Evolutionary conservation across 495 filamentous ascomycete species (phyloP).

Genomic region (Tetracladium marchalianum): DNA sequence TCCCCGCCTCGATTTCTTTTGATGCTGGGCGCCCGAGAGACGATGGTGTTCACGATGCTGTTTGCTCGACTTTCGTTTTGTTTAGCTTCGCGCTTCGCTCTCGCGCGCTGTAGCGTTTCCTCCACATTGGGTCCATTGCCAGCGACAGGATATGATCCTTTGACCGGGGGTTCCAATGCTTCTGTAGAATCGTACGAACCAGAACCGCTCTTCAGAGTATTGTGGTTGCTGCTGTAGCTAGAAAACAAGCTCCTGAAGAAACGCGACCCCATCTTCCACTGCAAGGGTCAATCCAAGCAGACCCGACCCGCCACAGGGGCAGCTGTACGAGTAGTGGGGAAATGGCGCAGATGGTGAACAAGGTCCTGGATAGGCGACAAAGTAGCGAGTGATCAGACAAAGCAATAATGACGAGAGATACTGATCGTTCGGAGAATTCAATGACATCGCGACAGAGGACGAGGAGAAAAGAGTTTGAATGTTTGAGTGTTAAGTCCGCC

Average conservation of each 20-base stretch:
- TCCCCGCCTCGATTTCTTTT: conserved; percentile 4
- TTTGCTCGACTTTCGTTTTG: background rate
- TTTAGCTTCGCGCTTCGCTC: conserved; percentile 1
- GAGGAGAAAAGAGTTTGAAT: too few species aligned
- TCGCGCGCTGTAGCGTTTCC: conserved; percentile 7
- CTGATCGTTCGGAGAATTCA: background rate
- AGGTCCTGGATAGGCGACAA: too few species aligned
- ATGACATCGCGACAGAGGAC: too few species aligned
- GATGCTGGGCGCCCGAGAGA: background rate
- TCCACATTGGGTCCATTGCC: conserved; percentile 20
- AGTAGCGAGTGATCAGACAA: too few species aligned
- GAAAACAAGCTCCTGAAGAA: conserved; percentile 11
- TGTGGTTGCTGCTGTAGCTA: conserved; percentile 3
- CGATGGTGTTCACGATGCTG: background rate
- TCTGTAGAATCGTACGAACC: conserved; percentile 20
- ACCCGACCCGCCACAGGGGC: background rate
- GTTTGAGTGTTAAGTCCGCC: too few species aligned
- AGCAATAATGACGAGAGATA: too few species aligned
- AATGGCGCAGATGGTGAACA: too few species aligned
- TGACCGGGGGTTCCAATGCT: conserved; percentile 15
- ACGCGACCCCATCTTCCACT: conserved; percentile 6
- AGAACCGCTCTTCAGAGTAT: conserved; percentile 1
- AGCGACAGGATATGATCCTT: conserved; percentile 21
- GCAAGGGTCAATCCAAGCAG: background rate
- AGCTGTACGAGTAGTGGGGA: background rate